A percentile compares a stretch with the other conserved stretches of the same genome.
These are phyloP conservation scores for Recurvomyces mirabilis DNA, from an alignment of 495 filamentous ascomycete genomes.

Conservation along the genomic window DNA sequence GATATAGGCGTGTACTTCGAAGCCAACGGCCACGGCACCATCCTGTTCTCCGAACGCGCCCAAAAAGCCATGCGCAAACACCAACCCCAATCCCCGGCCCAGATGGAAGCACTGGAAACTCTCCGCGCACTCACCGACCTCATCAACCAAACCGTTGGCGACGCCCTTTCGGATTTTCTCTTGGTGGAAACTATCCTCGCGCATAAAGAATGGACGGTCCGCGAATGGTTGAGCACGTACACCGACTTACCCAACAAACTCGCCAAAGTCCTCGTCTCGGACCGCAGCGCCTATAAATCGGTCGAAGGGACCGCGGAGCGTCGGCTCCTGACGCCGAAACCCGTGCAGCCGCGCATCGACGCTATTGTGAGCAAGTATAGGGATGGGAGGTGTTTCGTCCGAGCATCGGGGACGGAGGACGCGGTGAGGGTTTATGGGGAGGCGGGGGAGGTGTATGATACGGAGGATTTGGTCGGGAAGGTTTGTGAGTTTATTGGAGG, in stretches of 20 bases:
- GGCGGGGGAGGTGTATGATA: constrained; percentile 42
- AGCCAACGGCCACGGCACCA: constrained; percentile 94
- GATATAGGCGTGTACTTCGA: constrained; percentile 98
- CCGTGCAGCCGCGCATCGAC: constrained; percentile 77
- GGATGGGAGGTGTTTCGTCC: constrained; percentile 78
- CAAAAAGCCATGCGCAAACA: constrained; percentile 63
- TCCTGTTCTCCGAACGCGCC: constrained; percentile 80
- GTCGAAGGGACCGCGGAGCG: constrained; percentile 70
- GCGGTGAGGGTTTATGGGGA: constrained; percentile 96
- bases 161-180: constrained; percentile 91
- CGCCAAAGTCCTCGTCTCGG: constrained; percentile 74
- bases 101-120: constrained; percentile 71
- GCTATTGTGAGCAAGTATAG: constrained; percentile 78
- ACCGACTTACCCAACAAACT: constrained; percentile 94
- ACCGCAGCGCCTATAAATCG: constrained; percentile 78
- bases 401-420: constrained; percentile 91
- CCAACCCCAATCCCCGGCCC: constrained; percentile 80
- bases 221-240: constrained; percentile 89
- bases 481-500: constrained; percentile 28
- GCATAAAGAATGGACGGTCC: constrained; percentile 81
- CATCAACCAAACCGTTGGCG: constrained; percentile 96
- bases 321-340: constrained; percentile 63
- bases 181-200: constrained; percentile 91
- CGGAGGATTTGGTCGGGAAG: constrained; percentile 52
- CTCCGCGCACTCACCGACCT: constrained; percentile 71